Evolutionary conservation across 352 stramenopile species (phyloP).

Genomic region (Phytophthora ramorum): DNA sequence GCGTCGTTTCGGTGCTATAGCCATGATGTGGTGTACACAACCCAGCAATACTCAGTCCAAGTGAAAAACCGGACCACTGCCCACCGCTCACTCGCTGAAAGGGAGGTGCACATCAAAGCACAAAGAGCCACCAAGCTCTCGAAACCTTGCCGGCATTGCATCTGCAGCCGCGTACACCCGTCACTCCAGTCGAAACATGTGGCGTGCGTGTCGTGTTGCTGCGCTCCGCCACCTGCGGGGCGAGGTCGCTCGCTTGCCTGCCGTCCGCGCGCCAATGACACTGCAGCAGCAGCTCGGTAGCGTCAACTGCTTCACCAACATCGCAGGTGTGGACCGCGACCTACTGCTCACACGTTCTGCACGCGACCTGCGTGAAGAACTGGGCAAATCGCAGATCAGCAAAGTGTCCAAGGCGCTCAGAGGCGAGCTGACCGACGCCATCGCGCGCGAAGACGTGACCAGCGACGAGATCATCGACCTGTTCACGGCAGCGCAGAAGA

Average conservation of each 20-base stretch:
- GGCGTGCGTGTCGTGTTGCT: conserved; percentile 56
- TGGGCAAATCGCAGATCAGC: conserved; percentile 40
- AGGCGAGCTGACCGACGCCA: conserved; percentile 41
- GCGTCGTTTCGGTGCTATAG: conserved; percentile 25
- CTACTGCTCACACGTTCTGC: conserved; percentile 51
- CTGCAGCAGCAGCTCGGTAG: conserved; percentile 22
- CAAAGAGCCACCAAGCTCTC: conserved; percentile 18
- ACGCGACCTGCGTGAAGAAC: conserved; percentile 43
- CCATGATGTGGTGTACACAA: conserved; percentile 21
- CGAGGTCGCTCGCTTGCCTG: conserved; percentile 18
- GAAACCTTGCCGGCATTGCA: neutral
- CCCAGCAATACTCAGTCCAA: conserved; percentile 16
- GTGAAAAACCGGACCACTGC: conserved; percentile 22
- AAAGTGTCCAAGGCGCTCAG: conserved; percentile 49
- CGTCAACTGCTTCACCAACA: conserved; percentile 43
- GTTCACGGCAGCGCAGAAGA: conserved; percentile 65
- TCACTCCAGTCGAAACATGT: conserved; percentile 47
- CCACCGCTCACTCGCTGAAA: conserved; percentile 25
- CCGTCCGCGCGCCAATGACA: conserved; percentile 18
- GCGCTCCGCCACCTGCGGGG: conserved; percentile 53
- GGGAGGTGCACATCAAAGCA: conserved; percentile 20
- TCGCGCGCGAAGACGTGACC: conserved; percentile 45
- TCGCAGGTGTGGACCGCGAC: conserved; percentile 54
- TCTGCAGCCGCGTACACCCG: neutral
- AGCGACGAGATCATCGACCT: conserved; percentile 60